Base-by-base conservation (phyloP, 768 basidiomycete species). In the Lactarius evosmus region DNA sequence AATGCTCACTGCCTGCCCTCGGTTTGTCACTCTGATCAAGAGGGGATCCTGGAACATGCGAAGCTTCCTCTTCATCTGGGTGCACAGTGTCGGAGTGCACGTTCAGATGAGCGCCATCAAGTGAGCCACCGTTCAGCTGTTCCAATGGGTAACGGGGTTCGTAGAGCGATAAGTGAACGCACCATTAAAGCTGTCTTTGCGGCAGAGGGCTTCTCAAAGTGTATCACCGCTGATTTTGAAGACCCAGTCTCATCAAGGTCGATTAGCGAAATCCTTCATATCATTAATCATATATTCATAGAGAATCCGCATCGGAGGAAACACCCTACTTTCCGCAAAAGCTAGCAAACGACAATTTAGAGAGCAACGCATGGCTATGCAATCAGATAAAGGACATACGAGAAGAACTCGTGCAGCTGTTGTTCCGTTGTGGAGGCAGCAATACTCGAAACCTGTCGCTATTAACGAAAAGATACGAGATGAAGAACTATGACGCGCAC, bases 1-100 rank as follows among this genome's bases (percentile, higher is more conserved):
- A 19, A 1, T 7, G 76, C 86, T 70, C 69, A 91, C 89, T 92
- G 51, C 86, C 91, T 19, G 91, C 89, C 33, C 91, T 79, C 1
- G 96, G 96, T 78, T 99, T 99, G 75, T 96, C 94, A 41, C 86
- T 82, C 76, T 97, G 95, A 17, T 89, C 85, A 70, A 91, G 79
- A 54, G 71, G 73, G 3, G 78, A 75, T 60, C 71, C 72, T 27
- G 76, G 74, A 7, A 76, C 74, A 8, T 76, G 73, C 9, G 78
- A 74, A 17, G 69, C 57, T 30, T 82, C 78, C 12, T 79, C 78
- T 22, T 85, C 82, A 57, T 86, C 85, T 17, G 78, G 73, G 66
- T 87, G 86, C 29, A 80, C 82, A 1, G 75, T 75, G 17, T 91
- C 87, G 17, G 90, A 89, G 8, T 85, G 82, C 58, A 98, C 93